Conservation (phyloP, 345 rosid genomes). For the Clarkia xantiana region DNA sequence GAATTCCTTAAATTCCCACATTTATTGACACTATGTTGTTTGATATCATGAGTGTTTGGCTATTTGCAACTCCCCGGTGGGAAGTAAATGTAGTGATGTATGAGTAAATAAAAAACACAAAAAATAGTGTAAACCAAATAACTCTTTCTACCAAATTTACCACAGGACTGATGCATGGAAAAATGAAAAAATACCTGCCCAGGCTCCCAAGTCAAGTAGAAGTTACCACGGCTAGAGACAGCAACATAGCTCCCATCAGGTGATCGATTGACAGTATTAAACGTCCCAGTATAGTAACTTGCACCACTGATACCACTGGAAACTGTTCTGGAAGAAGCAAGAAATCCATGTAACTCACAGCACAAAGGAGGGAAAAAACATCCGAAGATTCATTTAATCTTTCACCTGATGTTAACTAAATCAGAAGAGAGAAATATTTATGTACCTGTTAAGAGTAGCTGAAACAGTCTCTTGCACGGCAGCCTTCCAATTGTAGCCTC, state of each 20-base stretch:
- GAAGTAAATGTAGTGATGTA: too few species aligned
- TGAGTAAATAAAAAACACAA: too few species aligned
- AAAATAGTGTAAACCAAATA: too few species aligned
- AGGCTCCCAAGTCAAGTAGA: slow-evolving; percentile 94
- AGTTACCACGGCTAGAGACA: slow-evolving; percentile 96
- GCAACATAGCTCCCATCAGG: slow-evolving; percentile 91
- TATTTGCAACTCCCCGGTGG: too few species aligned
- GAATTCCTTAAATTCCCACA: too few species aligned
- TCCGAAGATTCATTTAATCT: neutral
- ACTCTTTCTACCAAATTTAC: too few species aligned
- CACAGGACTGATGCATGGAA: too few species aligned
- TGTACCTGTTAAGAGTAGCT: slow-evolving; percentile 85
- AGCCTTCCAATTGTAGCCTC: slow-evolving; percentile 89
- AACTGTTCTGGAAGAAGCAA: slow-evolving; percentile 76
- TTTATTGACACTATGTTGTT: too few species aligned
- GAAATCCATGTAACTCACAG: slow-evolving; percentile 18
- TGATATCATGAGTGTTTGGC: too few species aligned
- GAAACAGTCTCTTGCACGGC: slow-evolving; percentile 92
- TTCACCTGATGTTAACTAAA: too few species aligned
- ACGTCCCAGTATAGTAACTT: slow-evolving; percentile 88
- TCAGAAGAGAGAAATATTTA: too few species aligned
- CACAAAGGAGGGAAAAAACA: neutral
- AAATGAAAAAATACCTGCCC: slow-evolving; percentile 55
- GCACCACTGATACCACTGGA: slow-evolving; percentile 99
- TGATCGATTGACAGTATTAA: slow-evolving; percentile 84